Evolutionary conservation across 2,329 filamentous ascomycete species (phyloP).

Genomic region (Fusarium continuum): DNA sequence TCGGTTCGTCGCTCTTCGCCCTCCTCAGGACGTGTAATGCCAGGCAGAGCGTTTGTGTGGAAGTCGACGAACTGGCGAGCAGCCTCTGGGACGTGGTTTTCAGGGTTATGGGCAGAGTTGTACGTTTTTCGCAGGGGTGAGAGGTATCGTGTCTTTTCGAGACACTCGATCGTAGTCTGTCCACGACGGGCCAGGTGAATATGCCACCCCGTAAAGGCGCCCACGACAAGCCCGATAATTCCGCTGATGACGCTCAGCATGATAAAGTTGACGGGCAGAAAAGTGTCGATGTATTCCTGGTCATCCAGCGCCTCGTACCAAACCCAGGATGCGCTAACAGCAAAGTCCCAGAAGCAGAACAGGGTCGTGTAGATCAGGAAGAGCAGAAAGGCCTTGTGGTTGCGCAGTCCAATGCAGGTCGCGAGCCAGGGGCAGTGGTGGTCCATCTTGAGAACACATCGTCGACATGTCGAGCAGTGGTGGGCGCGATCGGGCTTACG

Average conservation of each 20-base stretch:
- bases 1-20: slow-evolving; percentile 67
- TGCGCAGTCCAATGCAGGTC: slow-evolving; percentile 90
- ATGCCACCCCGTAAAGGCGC: slow-evolving; percentile 93
- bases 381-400: slow-evolving; percentile 94
- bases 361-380: slow-evolving; percentile 90
- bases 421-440: slow-evolving; percentile 99
- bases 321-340: slow-evolving; percentile 81
- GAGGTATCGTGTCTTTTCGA: slow-evolving; percentile 95
- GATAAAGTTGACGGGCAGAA: slow-evolving; percentile 91
- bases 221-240: slow-evolving; percentile 89
- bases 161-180: slow-evolving; percentile 93
- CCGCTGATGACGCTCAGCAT: slow-evolving; percentile 86
- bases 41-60: slow-evolving; percentile 82
- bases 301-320: slow-evolving; percentile 82
- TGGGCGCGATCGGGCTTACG: slow-evolving; percentile 95
- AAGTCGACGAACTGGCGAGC: slow-evolving; percentile 81
- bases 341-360: slow-evolving; percentile 85
- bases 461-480: slow-evolving; percentile 93
- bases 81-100: slow-evolving; percentile 61
- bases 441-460: slow-evolving; percentile 99
- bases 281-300: slow-evolving; percentile 75
- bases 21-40: slow-evolving; percentile 82
- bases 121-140: slow-evolving; percentile 79
- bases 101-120: slow-evolving; percentile 65
- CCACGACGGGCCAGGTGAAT: slow-evolving; percentile 80